Evolutionary conservation across 106 monocot genomes (phyloP), one percentile per base, ranked within the genome.

Genomic region (Vanilla planifolia): DNA sequence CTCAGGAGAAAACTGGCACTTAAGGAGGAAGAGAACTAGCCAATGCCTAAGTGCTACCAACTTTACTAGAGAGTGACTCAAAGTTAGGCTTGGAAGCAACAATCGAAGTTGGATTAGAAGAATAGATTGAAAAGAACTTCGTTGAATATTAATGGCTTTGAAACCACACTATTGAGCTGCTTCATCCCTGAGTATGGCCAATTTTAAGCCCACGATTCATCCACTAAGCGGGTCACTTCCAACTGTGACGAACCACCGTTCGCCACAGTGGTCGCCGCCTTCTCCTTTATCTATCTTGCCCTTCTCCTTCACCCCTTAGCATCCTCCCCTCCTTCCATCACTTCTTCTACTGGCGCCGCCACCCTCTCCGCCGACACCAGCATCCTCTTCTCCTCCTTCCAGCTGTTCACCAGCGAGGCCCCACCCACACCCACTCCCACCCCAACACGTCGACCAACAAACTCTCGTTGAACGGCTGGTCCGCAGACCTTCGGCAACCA

Each of bases 391-490:
- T 10, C 1, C 24, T n/a, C n/a, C n/a, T n/a, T n/a, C n/a, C n/a
- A n/a, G n/a, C n/a, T n/a, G n/a, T n/a, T n/a, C n/a, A n/a, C n/a
- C n/a, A n/a, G n/a, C n/a, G n/a, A n/a, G n/a, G n/a, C n/a, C n/a
- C n/a, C n/a, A n/a, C 24, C 24, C 51, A 63, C 71, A 4, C 41
- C 55, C n/a, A 66, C n/a, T n/a, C n/a, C n/a, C n/a, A 13, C 35
- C 28, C 19, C 66, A 41, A 5, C 53, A 66, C 53, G 41, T 66
- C 28, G 35, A 40, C 51, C n/a, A 71, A 25, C 14, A 71, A 32
- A 62, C 45, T 63, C 63, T 55, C 63, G 34, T 71, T 71, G 17
- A 63, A 44, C 26, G 33, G 43, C 46, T 71, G 71, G 25, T 71
- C 71, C 17, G 44, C 30, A 33, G 48, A 53, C 0, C 29, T 29